A percentile compares a stretch with the other conserved stretches of the same genome.
phyloP scores from a whole-genome alignment of 257 asterid species.

The Dorcoceras hygrometricum region DNA sequence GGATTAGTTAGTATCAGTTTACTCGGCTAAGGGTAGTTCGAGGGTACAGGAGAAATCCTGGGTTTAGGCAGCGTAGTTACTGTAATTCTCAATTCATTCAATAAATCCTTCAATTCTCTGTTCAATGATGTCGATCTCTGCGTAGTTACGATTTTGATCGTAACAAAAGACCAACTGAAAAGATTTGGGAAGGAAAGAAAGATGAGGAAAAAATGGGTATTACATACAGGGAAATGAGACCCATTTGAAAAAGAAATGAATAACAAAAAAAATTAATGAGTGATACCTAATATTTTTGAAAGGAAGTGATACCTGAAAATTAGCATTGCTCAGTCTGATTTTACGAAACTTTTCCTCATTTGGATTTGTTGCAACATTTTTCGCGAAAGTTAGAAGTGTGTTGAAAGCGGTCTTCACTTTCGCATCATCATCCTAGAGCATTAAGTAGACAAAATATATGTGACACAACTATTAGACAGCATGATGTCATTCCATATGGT shows the following conservation, averaged over 20 bases:
- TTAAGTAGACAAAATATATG: constrained; percentile 23
- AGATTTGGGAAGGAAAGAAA: constrained; percentile 1
- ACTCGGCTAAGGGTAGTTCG: too few species aligned
- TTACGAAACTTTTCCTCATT: constrained; percentile 90
- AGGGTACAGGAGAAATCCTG: too few species aligned
- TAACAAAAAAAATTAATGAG: neutral
- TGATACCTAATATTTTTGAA: too few species aligned
- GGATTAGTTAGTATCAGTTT: too few species aligned
- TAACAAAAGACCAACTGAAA: neutral
- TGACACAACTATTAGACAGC: neutral
- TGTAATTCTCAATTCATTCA: too few species aligned
- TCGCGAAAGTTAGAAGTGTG: constrained; percentile 80
- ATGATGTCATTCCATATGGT: constrained; percentile 1
- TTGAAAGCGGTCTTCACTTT: constrained; percentile 92
- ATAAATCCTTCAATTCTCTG: too few species aligned
- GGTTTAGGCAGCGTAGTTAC: too few species aligned
- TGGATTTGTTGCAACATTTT: constrained; percentile 88
- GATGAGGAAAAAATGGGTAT: neutral
- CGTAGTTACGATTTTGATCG: too few species aligned
- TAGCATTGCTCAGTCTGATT: constrained; percentile 80
- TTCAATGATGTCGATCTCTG: too few species aligned
- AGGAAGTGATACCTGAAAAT: constrained; percentile 75
- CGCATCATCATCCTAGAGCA: constrained; percentile 73
- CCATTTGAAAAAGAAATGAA: neutral
- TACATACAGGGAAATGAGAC: neutral